A percentile compares a stretch with the other conserved stretches of the same genome.
Conservation (phyloP, 1,139 yeast species). For the Sugiyamaella xylanicola region DNA sequence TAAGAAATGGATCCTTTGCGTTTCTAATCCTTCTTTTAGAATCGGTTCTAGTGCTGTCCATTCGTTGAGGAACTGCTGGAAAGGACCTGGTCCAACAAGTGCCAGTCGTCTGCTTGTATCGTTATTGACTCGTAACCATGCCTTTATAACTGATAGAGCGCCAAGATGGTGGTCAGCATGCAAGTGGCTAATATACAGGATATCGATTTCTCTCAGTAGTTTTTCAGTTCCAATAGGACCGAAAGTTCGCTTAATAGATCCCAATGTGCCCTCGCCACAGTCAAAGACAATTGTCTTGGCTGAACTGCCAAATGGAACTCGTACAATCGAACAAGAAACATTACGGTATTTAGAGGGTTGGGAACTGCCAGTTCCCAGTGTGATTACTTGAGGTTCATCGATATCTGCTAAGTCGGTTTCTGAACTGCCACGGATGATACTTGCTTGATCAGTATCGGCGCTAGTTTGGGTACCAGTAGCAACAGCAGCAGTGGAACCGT, state of each 20-base stretch:
- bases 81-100: slow-evolving; percentile 77
- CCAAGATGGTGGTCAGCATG: slow-evolving; percentile 99
- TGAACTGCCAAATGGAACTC: slow-evolving; percentile 53
- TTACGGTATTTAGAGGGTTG: slow-evolving; percentile 83
- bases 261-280: slow-evolving; percentile 92
- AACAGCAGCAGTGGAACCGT: background rate
- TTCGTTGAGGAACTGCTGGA: slow-evolving; percentile 65
- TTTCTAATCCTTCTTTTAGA: slow-evolving; percentile 42
- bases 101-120: slow-evolving; percentile 43
- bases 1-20: slow-evolving; percentile 53
- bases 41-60: slow-evolving; percentile 62
- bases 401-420: background rate
- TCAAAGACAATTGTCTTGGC: slow-evolving; percentile 56
- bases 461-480: background rate
- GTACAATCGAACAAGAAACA: slow-evolving; percentile 74
- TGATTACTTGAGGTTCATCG: slow-evolving; percentile 57
- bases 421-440: background rate
- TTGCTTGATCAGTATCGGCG: background rate
- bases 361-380: slow-evolving; percentile 94
- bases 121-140: slow-evolving; percentile 57
- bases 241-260: slow-evolving; percentile 65
- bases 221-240: slow-evolving; percentile 48
- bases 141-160: slow-evolving; percentile 62
- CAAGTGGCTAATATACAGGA: slow-evolving; percentile 80
- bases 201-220: slow-evolving; percentile 58